Percentiles rank a stretch among this genome's conserved stretches.
These are phyloP conservation scores for Lolium perenne DNA, from an alignment of 176 grass and related monocot genomes.

Conservation along the genomic window DNA sequence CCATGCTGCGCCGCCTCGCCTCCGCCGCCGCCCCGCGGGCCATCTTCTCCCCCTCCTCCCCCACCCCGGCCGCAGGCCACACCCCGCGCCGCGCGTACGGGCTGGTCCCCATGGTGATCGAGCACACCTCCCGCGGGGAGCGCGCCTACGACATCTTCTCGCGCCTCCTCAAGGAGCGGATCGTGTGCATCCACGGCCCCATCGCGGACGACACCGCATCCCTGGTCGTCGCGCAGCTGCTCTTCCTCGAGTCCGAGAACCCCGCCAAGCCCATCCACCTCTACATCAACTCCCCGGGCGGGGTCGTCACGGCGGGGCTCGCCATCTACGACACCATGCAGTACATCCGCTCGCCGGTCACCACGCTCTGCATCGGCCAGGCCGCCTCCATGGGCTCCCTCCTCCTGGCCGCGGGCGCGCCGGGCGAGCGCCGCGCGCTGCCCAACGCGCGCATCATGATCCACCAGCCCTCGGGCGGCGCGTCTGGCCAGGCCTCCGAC, in stretches of 20 bases:
- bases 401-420: conserved; percentile 78
- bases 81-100: conserved; percentile 58
- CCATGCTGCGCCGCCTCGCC: conserved; percentile 52
- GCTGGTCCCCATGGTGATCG: conserved; percentile 87
- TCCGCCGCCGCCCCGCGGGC: conserved; percentile 41
- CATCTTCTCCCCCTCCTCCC: conserved; percentile 33
- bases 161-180: conserved; percentile 91
- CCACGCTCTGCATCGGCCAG: conserved; percentile 95
- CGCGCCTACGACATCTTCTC: conserved; percentile 91
- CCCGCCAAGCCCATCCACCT: conserved; percentile 90
- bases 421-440: conserved; percentile 79
- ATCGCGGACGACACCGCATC: conserved; percentile 79
- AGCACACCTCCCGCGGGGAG: conserved; percentile 88
- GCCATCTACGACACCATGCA: conserved; percentile 99
- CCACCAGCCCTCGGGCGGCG: conserved; percentile 91
- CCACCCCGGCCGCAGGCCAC: conserved; percentile 14
- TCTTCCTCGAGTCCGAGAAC: conserved; percentile 97
- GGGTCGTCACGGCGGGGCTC: conserved; percentile 81
- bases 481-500: conserved; percentile 73
- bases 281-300: conserved; percentile 96
- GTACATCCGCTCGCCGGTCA: conserved; percentile 86
- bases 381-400: conserved; percentile 94
- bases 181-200: conserved; percentile 86
- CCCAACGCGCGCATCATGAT: conserved; percentile 92
- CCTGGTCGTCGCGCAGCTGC: conserved; percentile 87